Percentiles rank a stretch among this genome's conserved stretches.
Evolutionary conservation across 2,329 filamentous ascomycete species (phyloP).

Genomic region (Ophiocordyceps sinensis): DNA sequence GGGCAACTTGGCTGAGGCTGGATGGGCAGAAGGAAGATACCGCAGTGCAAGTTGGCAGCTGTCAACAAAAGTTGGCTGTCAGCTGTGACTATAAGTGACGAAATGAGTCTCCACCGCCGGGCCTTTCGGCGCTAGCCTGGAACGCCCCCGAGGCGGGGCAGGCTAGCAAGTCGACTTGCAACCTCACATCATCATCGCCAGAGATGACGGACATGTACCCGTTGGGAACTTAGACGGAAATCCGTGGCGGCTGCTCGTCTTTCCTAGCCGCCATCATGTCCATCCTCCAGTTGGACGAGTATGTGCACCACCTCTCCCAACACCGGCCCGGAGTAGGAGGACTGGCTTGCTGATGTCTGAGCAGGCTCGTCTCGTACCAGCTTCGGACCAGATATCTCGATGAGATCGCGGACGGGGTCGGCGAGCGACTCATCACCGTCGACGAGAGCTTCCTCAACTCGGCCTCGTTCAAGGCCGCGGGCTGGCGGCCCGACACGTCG

Average conservation of each 20-base stretch:
- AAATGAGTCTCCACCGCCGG: too few species aligned
- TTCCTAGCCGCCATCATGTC: slow-evolving; percentile 14
- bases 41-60: not conserved
- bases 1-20: not conserved
- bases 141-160: too few species aligned
- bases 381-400: slow-evolving; percentile 68
- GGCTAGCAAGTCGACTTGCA: too few species aligned
- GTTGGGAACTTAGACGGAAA: too few species aligned
- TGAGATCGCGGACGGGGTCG: slow-evolving; percentile 69
- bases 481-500: slow-evolving; percentile 60
- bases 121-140: too few species aligned
- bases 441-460: slow-evolving; percentile 69
- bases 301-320: slow-evolving; percentile 4
- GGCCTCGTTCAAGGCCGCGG: slow-evolving; percentile 67
- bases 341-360: slow-evolving; percentile 6
- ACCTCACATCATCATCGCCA: too few species aligned
- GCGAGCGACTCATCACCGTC: slow-evolving; percentile 69
- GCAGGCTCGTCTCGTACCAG: slow-evolving; percentile 68
- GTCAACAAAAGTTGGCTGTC: too few species aligned
- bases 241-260: not conserved
- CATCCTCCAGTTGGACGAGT: slow-evolving; percentile 25
- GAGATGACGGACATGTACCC: slow-evolving; percentile 9
- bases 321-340: not conserved
- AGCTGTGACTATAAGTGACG: too few species aligned
- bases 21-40: not conserved